A percentile compares a stretch with the other conserved stretches of the same genome.
phyloP scores from a whole-genome alignment of 83 land plant genomes.

The Isoetes engelmannii region DNA sequence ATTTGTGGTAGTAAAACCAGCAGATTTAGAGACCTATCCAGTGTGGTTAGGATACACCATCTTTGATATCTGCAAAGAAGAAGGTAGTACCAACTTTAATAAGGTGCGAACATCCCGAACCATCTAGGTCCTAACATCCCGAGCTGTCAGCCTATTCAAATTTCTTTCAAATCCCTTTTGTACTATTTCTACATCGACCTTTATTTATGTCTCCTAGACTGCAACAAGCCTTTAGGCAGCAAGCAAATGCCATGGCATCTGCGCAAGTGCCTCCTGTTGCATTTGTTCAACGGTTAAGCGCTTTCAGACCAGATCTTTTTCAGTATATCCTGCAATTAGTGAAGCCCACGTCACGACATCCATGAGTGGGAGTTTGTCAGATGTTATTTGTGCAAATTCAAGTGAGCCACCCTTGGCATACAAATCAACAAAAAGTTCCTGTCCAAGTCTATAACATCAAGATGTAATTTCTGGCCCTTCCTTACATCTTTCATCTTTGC shows the following conservation, averaged over 20 bases:
- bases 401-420: constrained; percentile 26
- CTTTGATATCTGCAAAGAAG: no score
- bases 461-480: constrained; percentile 27
- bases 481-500: constrained; percentile 12
- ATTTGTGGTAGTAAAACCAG: no score
- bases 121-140: no score
- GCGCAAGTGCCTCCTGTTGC: constrained; percentile 8
- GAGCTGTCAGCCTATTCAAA: no score
- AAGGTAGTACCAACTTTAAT: no score
- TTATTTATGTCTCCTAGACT: background rate
- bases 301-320: constrained; percentile 8
- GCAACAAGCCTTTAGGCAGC: constrained; percentile 8
- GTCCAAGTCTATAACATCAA: constrained; percentile 16
- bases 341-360: background rate
- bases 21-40: no score
- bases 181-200: background rate
- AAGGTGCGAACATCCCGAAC: no score
- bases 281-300: constrained; percentile 2
- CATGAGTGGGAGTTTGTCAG: background rate
- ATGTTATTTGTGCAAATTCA: background rate
- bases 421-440: constrained; percentile 21
- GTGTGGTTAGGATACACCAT: no score
- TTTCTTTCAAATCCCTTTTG: background rate
- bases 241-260: background rate
- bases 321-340: constrained; percentile 14